Conservation (phyloP, 805 yeast species). For the Candida germanica region DNA sequence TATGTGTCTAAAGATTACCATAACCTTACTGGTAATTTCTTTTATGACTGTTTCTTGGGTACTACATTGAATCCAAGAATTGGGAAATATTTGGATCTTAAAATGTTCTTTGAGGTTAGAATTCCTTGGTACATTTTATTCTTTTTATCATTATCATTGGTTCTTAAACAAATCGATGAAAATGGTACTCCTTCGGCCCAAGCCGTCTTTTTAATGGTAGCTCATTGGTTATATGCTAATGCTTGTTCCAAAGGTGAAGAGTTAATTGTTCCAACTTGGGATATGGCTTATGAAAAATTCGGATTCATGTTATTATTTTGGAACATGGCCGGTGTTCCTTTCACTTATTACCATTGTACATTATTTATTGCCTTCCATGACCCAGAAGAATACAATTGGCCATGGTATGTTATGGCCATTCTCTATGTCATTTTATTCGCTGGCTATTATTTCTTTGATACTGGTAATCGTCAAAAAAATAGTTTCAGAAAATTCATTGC, state of each 20-base stretch:
- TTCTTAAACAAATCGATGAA: conserved; percentile 72
- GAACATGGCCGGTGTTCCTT: conserved; percentile 99
- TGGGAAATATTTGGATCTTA: conserved; percentile 81
- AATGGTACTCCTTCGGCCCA: conserved; percentile 82
- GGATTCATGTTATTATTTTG: conserved; percentile 99
- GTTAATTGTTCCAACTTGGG: conserved; percentile 97
- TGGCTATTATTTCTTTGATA: conserved; percentile 92
- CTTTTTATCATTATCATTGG: conserved; percentile 71
- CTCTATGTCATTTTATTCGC: conserved; percentile 55
- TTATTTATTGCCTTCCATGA: conserved; percentile 78
- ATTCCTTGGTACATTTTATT: conserved; percentile 93
- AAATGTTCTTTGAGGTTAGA: conserved; percentile 97
- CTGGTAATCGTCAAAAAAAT: conserved; percentile 93
- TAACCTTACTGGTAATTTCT: conserved; percentile 84
- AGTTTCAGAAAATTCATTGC: conserved; percentile 79
- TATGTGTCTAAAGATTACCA: conserved; percentile 71
- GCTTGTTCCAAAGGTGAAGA: conserved; percentile 99
- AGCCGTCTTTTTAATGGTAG: conserved; percentile 67
- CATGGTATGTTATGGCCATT: conserved; percentile 53
- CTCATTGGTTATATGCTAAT: conserved; percentile 93
- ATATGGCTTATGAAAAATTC: conserved; percentile 98
- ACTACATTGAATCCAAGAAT: conserved; percentile 95
- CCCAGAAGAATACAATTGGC: conserved; percentile 79
- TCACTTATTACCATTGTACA: conserved; percentile 94
- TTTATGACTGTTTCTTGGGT: conserved; percentile 95